Percentiles rank a stretch among this genome's conserved stretches.
These are phyloP conservation scores for Leccinum fibrillosum DNA, from an alignment of 768 basidiomycete species.

Conservation along the genomic window DNA sequence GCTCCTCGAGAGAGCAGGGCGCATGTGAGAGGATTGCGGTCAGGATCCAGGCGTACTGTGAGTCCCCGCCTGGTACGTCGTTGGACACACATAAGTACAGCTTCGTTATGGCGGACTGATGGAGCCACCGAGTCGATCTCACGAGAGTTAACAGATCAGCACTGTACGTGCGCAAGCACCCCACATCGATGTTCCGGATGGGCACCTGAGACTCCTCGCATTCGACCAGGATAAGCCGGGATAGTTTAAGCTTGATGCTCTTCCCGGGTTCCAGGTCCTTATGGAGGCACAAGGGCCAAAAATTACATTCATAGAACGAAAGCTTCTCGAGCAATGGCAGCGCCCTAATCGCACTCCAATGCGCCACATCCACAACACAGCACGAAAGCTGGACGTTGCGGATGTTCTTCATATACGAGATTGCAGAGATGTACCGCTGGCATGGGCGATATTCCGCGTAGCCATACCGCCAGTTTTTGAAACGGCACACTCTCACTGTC, in stretches of 20 bases:
- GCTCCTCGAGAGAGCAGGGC: neutral
- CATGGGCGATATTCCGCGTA: neutral
- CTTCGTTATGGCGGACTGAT: neutral
- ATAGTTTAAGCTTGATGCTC: neutral
- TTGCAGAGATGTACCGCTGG: neutral
- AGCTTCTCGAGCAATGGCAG: constrained; percentile 16
- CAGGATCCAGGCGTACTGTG: neutral
- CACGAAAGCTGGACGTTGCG: constrained; percentile 8
- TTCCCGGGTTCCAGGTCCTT: neutral
- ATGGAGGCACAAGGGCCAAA: neutral
- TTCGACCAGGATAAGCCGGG: neutral
- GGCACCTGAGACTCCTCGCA: neutral
- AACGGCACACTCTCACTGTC: neutral
- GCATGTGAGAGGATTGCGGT: neutral
- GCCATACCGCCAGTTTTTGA: neutral
- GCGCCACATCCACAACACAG: constrained; percentile 6
- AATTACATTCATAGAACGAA: constrained; percentile 1
- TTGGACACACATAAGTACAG: neutral
- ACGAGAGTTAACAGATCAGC: neutral
- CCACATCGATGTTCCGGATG: neutral
- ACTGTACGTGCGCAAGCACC: neutral
- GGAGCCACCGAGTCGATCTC: no score
- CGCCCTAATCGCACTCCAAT: constrained; percentile 16
- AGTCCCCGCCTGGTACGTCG: no score
- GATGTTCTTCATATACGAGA: constrained; percentile 18